Evolutionary conservation across 2,329 filamentous ascomycete genomes (phyloP), one percentile per base, ranked within the genome.

Genomic region (Exophiala lecanii-corni): DNA sequence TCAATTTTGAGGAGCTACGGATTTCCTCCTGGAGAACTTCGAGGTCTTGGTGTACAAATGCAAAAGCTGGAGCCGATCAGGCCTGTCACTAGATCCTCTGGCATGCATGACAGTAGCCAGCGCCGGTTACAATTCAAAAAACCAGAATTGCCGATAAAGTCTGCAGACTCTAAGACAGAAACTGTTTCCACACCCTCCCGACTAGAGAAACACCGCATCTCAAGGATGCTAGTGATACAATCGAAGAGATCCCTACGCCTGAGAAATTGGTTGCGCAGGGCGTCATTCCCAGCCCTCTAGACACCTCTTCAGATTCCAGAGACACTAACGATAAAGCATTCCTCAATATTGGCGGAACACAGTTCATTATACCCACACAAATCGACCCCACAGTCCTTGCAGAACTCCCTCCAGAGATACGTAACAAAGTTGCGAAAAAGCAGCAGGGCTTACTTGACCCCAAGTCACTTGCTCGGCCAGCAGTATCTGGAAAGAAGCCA

Each of bases 21-120:
- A 17, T 88, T 97, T 56, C 86, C 84, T 2, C 88, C 92, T 0
- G 92, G 91, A 7, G 92, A 98, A 60, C 73, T 98, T n/a, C 79
- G 92, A 57, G 92, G 92, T 1, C 72, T 98, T 7, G 92, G 92
- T 0, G 78, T 97, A 1, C 91, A 96, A 60, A 85, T 97, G 80
- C 92, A 89, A 10, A 96, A 89, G 62, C 74, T 98, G 3, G 89
- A 96, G 55, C 80, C 84, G 0, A 68, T 92, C 56, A 94, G 86
- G 36, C 36, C 64, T 57, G 59, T 66, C 19, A 20, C n/a, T 2
- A 12, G 41, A 5, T 32, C 38, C 32, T 35, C 9, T 25, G 18
- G 31, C 18, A 17, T 45, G 6, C 23, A 73, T 2, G 81, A 89
- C 40, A 79, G 85, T 48, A 94, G 88, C 57, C 91, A 97, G 62